These are phyloP conservation scores for Pseudonitzschia multistriata DNA, from an alignment of 108 stramenopile species.

Conservation along the genomic window DNA sequence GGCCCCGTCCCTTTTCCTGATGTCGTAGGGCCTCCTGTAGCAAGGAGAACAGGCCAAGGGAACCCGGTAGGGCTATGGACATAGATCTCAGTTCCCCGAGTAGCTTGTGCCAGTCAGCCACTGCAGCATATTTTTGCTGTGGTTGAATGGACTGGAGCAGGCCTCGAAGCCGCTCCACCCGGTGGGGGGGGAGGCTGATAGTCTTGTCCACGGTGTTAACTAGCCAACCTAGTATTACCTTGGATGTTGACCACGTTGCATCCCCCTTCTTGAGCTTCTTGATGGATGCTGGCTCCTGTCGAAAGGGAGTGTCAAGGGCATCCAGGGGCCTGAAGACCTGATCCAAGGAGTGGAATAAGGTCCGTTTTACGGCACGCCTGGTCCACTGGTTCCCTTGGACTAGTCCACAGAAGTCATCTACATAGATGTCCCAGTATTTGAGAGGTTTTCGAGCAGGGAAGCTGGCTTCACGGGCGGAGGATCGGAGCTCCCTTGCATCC, in stretches of 20 bases:
- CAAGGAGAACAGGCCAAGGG: conserved; percentile 19
- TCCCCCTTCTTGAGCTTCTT: conserved; percentile 45
- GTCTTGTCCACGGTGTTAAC: conserved; percentile 11
- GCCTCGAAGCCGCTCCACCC: conserved; percentile 11
- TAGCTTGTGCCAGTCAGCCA: conserved; percentile 27
- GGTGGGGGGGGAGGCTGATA: conserved; percentile 24
- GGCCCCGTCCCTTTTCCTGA: no score
- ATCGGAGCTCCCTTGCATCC: no score
- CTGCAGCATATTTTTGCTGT: no score
- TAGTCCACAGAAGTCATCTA: no score
- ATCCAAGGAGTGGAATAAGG: no score
- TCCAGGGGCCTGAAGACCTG: no score
- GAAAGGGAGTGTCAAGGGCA: no score
- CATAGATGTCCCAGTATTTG: no score
- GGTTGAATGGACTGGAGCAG: background rate
- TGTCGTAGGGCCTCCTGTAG: conserved; percentile 26
- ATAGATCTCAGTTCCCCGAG: conserved; percentile 39
- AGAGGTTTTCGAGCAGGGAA: no score
- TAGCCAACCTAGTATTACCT: conserved; percentile 36
- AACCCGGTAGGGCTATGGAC: conserved; percentile 27
- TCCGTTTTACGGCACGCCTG: no score
- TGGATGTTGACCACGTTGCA: conserved; percentile 35
- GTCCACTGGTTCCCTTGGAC: no score
- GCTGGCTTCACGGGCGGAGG: no score
- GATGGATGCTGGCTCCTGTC: conserved; percentile 32